Evolutionary conservation across 2,329 filamentous ascomycete species (phyloP), one percentile per base, ranked within the genome.

Genomic region (Bipolaris sorokiniana): DNA sequence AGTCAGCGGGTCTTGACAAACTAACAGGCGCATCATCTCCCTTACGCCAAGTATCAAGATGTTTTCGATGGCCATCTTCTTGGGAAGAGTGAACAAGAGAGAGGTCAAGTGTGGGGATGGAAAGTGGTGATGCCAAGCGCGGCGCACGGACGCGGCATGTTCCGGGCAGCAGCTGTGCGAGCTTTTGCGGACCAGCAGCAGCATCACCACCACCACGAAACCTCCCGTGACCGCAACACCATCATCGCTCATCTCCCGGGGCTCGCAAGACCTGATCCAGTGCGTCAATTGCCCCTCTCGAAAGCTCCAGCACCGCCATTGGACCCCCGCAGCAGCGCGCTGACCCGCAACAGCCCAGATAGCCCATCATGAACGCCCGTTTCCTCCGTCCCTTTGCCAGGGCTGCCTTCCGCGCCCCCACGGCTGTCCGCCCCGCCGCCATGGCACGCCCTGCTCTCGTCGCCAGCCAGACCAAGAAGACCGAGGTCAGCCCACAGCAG

Each of bases 311-410:
- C 13, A 50, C 47, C 56, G 57, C 70, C 67, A 74, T 76, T 73
- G 72, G 60, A 38, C 48, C 51, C 42, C 63, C 51, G 49, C 51
- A 61, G 59, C 64, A 60, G 61, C 61, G 64, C 66, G 70, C 73
- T 76, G 66, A 74, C 71, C 59, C 61, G 50, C 61, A 63, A 51
- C 56, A 57, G 60, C 47, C 56, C 56, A 65, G 66, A 74, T 65
- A 70, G 70, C 70, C 74, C 72, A 74, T 44, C 64, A 78, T 78
- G 76, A 77, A 77, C 73, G 70, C 76, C 68, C 76, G 76, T 58
- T 68, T 78, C 67, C 65, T 78, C 70, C 76, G 76, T 64, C 76
- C 76, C 57, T 68, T 78, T 64, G 69, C 74, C 51, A 74, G 76
- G 72, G 67, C 73, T 60, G 67, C 73, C 58, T 70, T 76, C 69